Conservation (phyloP, 169 alveolate species). For the Plasmodium malariae region DNA sequence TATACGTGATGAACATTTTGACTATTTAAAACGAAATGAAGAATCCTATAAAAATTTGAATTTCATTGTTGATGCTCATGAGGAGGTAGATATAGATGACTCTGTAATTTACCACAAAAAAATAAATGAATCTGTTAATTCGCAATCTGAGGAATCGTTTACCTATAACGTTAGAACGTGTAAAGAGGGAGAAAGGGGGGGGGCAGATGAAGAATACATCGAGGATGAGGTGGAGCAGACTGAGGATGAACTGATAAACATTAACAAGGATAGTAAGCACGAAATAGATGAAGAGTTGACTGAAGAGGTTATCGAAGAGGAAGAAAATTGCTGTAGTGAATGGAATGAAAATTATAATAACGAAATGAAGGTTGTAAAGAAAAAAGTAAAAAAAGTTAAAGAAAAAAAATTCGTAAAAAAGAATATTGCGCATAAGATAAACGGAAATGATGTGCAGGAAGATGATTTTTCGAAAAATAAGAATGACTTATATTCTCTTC, state of each 20-base stretch:
- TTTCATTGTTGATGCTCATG: neutral
- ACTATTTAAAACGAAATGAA: constrained; percentile 15
- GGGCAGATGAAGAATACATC: neutral
- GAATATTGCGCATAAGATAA: neutral
- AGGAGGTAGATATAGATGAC: neutral
- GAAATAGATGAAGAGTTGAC: constrained; percentile 1
- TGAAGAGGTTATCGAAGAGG: neutral
- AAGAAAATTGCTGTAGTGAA: neutral
- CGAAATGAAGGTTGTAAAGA: neutral
- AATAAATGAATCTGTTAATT: constrained; percentile 8
- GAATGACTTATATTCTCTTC: neutral
- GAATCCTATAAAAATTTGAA: neutral
- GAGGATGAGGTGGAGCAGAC: neutral
- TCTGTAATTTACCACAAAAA: neutral
- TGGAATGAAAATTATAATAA: neutral
- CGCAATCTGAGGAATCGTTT: constrained; percentile 1
- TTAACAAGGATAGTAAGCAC: neutral
- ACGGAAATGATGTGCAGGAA: constrained; percentile 7
- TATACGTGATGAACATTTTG: constrained; percentile 16
- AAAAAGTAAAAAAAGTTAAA: constrained; percentile 3
- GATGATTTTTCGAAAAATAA: constrained; percentile 1
- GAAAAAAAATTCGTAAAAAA: constrained; percentile 17
- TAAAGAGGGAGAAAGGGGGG: neutral
- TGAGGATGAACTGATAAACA: neutral
- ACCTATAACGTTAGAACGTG: neutral